Base-by-base conservation (phyloP, 2,329 filamentous ascomycete genomes). In the Verticillium klebahnii region DNA sequence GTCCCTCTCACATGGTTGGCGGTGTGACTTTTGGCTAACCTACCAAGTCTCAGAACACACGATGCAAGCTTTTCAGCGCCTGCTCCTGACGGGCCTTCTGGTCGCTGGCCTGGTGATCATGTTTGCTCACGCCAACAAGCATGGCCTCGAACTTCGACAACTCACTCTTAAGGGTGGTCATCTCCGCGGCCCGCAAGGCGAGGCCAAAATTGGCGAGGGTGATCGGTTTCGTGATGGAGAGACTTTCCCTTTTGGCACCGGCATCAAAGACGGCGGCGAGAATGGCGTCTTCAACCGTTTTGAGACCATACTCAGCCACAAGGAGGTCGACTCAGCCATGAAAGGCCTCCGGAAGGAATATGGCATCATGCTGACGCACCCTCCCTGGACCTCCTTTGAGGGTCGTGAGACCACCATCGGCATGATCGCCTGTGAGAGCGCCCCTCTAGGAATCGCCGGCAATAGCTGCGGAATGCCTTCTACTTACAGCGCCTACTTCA, bases 401-500 rank as follows among this genome's bases (percentile, higher is more conserved):
- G 74, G 75, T 31, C 73, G 74, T 2, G 70, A 69, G 2, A 69
- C 79, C 17, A 65, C 71, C 15, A 73, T 83, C 32, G 81, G 81
- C n/a, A 75, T 76, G 19, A 61, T 64, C 36, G 58, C 58, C 19
- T 64, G 61, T 58, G 57, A 55, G 23, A 68, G 68, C 11, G 56
- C 56, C 5, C 45, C 15, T 6, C 45, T 52, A 3, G 45, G 45
- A n/a, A 52, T 25, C 45, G 12, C 19, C 19, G 19, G 19, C 11
- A 25, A 52, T 19, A 52, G 19, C 19, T 55, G 56, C 17, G 64
- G 62, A 2, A 36, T 58, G 56, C 56, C 62, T n/a, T 60, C 62
- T 32, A 62, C 62, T 32, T 81, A 82, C 66, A 76, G 79, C 39
- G 77, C 84, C 23, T 83, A 82, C 67, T 71, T 87, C 60, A 81